A percentile compares a stretch with the other conserved stretches of the same genome.
These are phyloP conservation scores for Rhododendron henanense DNA, from an alignment of 148 eudicot genomes.

Conservation along the genomic window DNA sequence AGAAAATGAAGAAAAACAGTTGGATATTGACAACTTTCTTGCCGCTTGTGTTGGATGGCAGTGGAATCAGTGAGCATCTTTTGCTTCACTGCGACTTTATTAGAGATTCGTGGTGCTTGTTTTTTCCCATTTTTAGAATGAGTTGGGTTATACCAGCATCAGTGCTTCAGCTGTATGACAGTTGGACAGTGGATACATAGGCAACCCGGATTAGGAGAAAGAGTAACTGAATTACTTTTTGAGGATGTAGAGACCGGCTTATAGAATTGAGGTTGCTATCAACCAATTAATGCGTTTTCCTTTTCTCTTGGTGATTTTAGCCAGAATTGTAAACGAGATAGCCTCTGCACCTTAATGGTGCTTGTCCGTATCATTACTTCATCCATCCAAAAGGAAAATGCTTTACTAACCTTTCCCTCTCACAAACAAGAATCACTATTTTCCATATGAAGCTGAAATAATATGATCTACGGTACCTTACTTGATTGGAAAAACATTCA, in stretches of 20 bases:
- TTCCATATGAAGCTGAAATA: neutral
- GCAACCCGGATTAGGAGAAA: neutral
- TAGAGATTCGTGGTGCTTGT: too few relatives aligned
- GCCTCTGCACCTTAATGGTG: neutral
- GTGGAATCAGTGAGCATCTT: too few relatives aligned
- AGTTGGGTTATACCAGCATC: neutral
- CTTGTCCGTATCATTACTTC: neutral
- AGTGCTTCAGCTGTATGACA: neutral
- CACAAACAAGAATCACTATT: neutral
- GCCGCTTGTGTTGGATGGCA: too few relatives aligned
- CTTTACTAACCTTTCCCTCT: neutral
- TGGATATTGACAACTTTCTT: too few relatives aligned
- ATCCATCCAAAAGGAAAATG: neutral
- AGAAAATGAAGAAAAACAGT: too few relatives aligned
- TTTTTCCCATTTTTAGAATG: neutral
- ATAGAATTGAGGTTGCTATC: neutral
- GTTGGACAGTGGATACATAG: neutral
- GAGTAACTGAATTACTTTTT: neutral
- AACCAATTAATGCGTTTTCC: neutral
- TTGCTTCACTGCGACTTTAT: too few relatives aligned
- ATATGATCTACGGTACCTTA: neutral
- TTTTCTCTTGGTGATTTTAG: neutral
- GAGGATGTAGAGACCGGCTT: neutral
- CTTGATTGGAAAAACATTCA: neutral
- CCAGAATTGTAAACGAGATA: neutral